Percentiles rank a stretch among this genome's conserved stretches.
Evolutionary conservation across 2,329 filamentous ascomycete genomes (phyloP).

Genomic region (Diaporthe velutina): DNA sequence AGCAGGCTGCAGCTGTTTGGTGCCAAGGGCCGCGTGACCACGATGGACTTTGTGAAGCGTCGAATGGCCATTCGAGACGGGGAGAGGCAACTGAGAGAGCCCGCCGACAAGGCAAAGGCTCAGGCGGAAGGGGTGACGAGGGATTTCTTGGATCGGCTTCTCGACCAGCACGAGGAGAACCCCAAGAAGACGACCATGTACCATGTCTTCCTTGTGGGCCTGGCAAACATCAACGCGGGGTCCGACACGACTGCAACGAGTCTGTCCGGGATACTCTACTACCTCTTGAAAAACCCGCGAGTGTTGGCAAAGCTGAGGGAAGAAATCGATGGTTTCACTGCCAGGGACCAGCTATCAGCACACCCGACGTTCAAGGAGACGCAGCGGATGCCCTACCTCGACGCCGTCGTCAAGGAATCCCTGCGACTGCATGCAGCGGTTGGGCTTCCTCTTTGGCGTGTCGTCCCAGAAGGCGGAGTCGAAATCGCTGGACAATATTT

Average conservation of each 20-base stretch:
- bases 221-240: slow-evolving; percentile 54
- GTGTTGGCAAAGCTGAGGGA: slow-evolving; percentile 43
- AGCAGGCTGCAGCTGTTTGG: slow-evolving; percentile 33
- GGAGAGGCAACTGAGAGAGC: slow-evolving; percentile 16
- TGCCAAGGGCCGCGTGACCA: slow-evolving; percentile 19
- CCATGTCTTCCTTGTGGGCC: slow-evolving; percentile 47
- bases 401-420: slow-evolving; percentile 66
- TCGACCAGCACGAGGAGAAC: slow-evolving; percentile 55
- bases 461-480: slow-evolving; percentile 59
- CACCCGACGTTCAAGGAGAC: slow-evolving; percentile 52
- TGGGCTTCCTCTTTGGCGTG: slow-evolving; percentile 62
- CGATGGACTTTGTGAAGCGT: slow-evolving; percentile 31
- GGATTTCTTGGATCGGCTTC: slow-evolving; percentile 58
- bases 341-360: slow-evolving; percentile 38
- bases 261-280: slow-evolving; percentile 58
- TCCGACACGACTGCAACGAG: slow-evolving; percentile 63
- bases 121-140: slow-evolving; percentile 41
- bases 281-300: slow-evolving; percentile 52
- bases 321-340: slow-evolving; percentile 43
- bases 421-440: slow-evolving; percentile 63
- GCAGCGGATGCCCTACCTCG: slow-evolving; percentile 61
- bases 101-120: background rate
- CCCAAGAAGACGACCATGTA: slow-evolving; percentile 56
- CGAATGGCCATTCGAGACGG: slow-evolving; percentile 30
- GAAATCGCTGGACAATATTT: slow-evolving; percentile 49